These are phyloP conservation scores for Avena insularis DNA, from an alignment of 176 grass and related monocot species.

Conservation along the genomic window DNA sequence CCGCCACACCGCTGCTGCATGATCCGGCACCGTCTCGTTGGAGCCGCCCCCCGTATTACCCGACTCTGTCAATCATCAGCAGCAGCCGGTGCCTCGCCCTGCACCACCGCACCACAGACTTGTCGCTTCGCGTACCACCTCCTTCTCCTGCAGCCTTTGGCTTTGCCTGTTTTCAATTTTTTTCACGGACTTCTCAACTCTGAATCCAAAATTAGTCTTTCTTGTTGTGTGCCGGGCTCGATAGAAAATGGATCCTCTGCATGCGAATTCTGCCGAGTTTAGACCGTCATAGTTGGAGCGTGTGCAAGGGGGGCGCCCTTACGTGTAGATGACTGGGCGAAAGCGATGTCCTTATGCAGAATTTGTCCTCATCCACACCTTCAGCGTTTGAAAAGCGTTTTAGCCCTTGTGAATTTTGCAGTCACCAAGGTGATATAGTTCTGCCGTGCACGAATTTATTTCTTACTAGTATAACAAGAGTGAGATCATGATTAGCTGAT, in stretches of 20 bases:
- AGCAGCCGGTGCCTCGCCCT: neutral
- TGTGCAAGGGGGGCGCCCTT: neutral
- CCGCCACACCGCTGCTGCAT: neutral
- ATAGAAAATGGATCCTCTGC: slow-evolving; percentile 18
- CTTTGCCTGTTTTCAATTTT: neutral
- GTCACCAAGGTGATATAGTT: neutral
- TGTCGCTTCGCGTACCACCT: neutral
- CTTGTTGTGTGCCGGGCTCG: neutral
- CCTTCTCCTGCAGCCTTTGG: neutral
- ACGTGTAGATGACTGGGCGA: slow-evolving; percentile 43
- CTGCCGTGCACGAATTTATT: slow-evolving; percentile 36
- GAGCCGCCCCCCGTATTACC: neutral
- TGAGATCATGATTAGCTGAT: slow-evolving; percentile 2
- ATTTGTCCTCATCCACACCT: slow-evolving; percentile 40
- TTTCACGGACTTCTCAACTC: neutral
- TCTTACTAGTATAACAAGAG: slow-evolving; percentile 5
- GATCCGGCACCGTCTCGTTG: neutral
- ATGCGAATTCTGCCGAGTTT: slow-evolving; percentile 19
- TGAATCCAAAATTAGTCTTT: slow-evolving; percentile 3
- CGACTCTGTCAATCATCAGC: neutral
- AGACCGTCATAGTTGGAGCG: slow-evolving; percentile 17
- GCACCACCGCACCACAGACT: neutral
- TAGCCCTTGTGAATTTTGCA: slow-evolving; percentile 19
- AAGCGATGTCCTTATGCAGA: slow-evolving; percentile 43
- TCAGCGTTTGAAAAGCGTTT: slow-evolving; percentile 16